Evolutionary conservation across 176 grass and related monocot species (phyloP), one percentile per base, ranked within the genome.

Genomic region (Carex parvula): DNA sequence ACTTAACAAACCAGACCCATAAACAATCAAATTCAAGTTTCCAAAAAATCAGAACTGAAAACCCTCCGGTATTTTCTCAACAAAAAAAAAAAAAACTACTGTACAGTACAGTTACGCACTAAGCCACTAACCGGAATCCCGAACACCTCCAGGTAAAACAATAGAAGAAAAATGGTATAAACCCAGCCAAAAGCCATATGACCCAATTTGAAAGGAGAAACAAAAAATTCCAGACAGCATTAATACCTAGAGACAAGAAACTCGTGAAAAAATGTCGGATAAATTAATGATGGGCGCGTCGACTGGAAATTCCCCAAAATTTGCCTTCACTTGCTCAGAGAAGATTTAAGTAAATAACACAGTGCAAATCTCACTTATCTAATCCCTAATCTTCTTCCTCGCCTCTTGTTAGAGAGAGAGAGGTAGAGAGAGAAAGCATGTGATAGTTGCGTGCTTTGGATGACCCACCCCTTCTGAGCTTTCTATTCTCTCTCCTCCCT

Each of bases 211-310:
- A 56, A 55, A n/a, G 62, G 56, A 20, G 58, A 69, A 86, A 58
- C 32, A 80, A 90, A 73, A 82, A 83, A 81, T 32, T 53, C 14
- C 21, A 54, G 78, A 48, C 6, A 55, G 77, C 89, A 89, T 87
- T 90, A 91, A 93, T 80, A 84, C 88, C 91, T 86, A n/a, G 59
- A 69, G 84, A 48, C 8, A 87, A 84, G 83, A 72, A 52, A 39
- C 20, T 60, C 89, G 90, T 90, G 84, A 89, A 72, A 68, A 68
- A 85, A 88, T 58, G 83, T 84, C 74, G 44, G 67, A 64, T 73
- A n/a, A 72, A 79, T 84, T 70, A 82, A 88, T 83, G 84, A 91
- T 82, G 80, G 60, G 65, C 79, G 60, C 78, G 84, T 81, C 46
- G 17, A 68, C 5, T 87, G 60, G n/a, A 62, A 63, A 10, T 87